Base-by-base conservation (phyloP, 129 eudicot genomes). In the Erigeron canadensis region DNA sequence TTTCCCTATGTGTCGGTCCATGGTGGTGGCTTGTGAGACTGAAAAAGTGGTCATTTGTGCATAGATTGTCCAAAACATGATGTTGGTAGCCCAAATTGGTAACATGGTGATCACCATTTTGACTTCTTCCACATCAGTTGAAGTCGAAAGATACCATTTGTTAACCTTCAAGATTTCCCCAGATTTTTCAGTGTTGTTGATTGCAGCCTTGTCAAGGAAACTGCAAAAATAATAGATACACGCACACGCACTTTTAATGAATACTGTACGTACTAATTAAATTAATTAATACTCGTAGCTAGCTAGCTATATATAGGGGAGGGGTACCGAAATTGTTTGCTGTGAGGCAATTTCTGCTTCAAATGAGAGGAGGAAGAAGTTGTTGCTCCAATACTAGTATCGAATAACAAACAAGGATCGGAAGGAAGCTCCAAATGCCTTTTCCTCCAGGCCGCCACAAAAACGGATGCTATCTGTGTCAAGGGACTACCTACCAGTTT, bases 1-100 rank as follows among this genome's bases (percentile, higher is more conserved):
- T 41, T 63, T 75, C 18, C 90, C 85, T 2, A 92, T 80, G 80
- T 86, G 86, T 10, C 98, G 88, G 79, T 92, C 82, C 98, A 92
- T 84, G 66, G 96, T 87, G 41, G 91, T 79, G 10, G 96, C 96
- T 56, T 75, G 80, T 44, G 94, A 83, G n/a, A 89, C 95, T 0
- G 95, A 92, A 65, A 92, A 92, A 16, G 98, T 92, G 18, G 89
- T 84, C 95, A 86, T 86, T 66, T 92, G 98, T 70, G 98, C 98
- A 73, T 88, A 86, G 58, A 89, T 81, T 0, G 96, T 88, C 93
- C 96, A 88, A 45, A 88, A 88, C 75, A 91, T 86, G 23, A 91
- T 80, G 0, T 91, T 84, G 5, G 98, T 86, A 28, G 88, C 96
- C 98, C 98, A 89, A 17, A 84, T 83, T 2, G 98, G 96, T n/a